Conservation (phyloP, 805 yeast genomes). For the Suhomyces kilbournensis region DNA sequence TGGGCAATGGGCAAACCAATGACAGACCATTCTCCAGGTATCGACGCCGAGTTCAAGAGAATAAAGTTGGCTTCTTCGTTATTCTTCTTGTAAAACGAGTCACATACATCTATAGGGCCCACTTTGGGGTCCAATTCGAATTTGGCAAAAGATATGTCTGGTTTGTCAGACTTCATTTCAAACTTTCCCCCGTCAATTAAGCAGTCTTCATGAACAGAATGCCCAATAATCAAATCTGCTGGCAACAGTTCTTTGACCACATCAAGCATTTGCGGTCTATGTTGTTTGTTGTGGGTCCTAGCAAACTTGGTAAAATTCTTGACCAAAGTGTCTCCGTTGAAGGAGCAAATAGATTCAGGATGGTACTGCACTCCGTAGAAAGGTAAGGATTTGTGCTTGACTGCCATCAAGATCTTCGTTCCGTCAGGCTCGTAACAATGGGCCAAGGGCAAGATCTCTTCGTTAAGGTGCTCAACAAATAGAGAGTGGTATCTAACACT, state of each 20-base stretch:
- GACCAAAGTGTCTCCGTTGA: constrained; percentile 57
- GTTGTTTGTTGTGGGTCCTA: constrained; percentile 22
- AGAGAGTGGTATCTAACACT: constrained; percentile 91
- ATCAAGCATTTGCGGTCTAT: constrained; percentile 13
- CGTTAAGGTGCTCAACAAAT: constrained; percentile 42
- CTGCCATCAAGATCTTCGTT: constrained; percentile 70
- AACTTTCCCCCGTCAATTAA: constrained; percentile 13
- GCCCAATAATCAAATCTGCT: constrained; percentile 9
- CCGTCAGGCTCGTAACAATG: constrained; percentile 42
- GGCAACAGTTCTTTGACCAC: constrained; percentile 2
- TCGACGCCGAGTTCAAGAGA: constrained; percentile 71
- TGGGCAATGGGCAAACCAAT: constrained; percentile 62
- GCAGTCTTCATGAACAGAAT: constrained; percentile 22
- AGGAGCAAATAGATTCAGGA: constrained; percentile 91
- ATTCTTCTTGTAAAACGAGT: constrained; percentile 26
- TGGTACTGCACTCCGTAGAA: constrained; percentile 96
- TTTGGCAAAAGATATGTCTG: constrained; percentile 3
- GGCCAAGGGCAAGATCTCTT: constrained; percentile 57
- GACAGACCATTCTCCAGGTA: constrained; percentile 86
- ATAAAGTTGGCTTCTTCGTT: constrained; percentile 46
- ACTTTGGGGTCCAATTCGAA: constrained; percentile 11
- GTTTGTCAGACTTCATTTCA: not conserved
- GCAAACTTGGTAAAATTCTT: constrained; percentile 61
- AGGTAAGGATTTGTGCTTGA: constrained; percentile 55
- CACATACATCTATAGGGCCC: constrained; percentile 51